Conservation (phyloP, 805 yeast species). For the Candida nemodendra region DNA sequence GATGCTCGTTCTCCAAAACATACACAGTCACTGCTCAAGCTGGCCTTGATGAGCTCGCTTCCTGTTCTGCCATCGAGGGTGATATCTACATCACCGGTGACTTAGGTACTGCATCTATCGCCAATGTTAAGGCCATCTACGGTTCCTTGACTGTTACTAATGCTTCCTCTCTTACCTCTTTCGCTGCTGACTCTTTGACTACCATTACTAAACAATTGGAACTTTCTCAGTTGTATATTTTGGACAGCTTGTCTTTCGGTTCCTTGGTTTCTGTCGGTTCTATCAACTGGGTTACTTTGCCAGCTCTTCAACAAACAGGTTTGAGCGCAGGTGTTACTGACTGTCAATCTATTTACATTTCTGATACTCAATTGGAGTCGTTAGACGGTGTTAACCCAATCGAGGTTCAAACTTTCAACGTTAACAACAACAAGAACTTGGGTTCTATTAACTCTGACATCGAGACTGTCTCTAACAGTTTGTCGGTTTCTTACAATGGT, state of each 20-base stretch:
- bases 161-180: constrained; percentile 57
- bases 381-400: constrained; percentile 61
- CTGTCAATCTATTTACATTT: constrained; percentile 66
- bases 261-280: constrained; percentile 78
- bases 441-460: constrained; percentile 69
- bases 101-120: constrained; percentile 62
- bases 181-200: constrained; percentile 78
- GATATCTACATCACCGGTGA: constrained; percentile 68
- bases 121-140: constrained; percentile 71
- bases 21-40: constrained; percentile 77
- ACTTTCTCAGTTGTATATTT: constrained; percentile 61
- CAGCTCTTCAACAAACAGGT: constrained; percentile 71
- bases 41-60: constrained; percentile 69
- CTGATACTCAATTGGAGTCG: constrained; percentile 70
- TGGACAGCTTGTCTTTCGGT: constrained; percentile 71
- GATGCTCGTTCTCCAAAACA: constrained; percentile 61
- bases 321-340: constrained; percentile 69
- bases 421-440: constrained; percentile 88
- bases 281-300: constrained; percentile 78
- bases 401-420: constrained; percentile 57
- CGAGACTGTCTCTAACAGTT: constrained; percentile 66
- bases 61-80: constrained; percentile 82
- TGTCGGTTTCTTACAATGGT: constrained; percentile 85
- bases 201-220: constrained; percentile 70
- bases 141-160: constrained; percentile 72